Conservation (phyloP, 257 asterid genomes). For the Henckelia pumila region DNA sequence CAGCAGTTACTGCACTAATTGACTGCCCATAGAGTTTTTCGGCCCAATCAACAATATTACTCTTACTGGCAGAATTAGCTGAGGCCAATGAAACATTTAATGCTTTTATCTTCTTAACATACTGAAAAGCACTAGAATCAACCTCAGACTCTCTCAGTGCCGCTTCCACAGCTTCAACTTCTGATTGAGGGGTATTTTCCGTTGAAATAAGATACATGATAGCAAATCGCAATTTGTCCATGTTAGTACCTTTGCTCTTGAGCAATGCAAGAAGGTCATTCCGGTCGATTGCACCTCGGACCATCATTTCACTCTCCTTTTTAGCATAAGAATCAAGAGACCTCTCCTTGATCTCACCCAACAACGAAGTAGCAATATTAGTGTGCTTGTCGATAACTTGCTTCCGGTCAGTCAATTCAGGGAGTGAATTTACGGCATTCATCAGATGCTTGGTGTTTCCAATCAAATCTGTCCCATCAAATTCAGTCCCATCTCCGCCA, state of each 20-base stretch:
- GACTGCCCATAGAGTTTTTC: slow-evolving; percentile 92
- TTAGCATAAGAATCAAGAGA: slow-evolving; percentile 75
- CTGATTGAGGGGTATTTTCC: slow-evolving; percentile 70
- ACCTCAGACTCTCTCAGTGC: slow-evolving; percentile 80
- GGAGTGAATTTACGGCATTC: slow-evolving; percentile 92
- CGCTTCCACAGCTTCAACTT: slow-evolving; percentile 78
- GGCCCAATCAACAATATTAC: slow-evolving; percentile 94
- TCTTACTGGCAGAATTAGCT: slow-evolving; percentile 84
- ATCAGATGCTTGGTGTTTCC: slow-evolving; percentile 94
- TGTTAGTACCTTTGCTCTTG: slow-evolving; percentile 80
- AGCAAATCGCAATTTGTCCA: slow-evolving; percentile 69
- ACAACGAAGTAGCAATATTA: slow-evolving; percentile 76
- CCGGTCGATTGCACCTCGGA: slow-evolving; percentile 79
- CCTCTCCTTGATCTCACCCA: slow-evolving; percentile 67
- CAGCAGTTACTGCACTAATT: slow-evolving; percentile 93
- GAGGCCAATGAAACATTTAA: slow-evolving; percentile 82
- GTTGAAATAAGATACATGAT: slow-evolving; percentile 73
- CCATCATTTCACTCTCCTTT: slow-evolving; percentile 90
- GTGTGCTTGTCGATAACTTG: slow-evolving; percentile 88
- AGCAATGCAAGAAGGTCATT: slow-evolving; percentile 74
- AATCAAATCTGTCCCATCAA: slow-evolving; percentile 76
- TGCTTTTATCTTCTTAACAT: slow-evolving; percentile 89
- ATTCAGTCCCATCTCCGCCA: slow-evolving; percentile 78
- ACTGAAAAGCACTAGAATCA: slow-evolving; percentile 88
- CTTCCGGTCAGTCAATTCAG: slow-evolving; percentile 89